Base-by-base conservation (phyloP, 202 grass and related monocot genomes). In the Carex sylvatica region DNA sequence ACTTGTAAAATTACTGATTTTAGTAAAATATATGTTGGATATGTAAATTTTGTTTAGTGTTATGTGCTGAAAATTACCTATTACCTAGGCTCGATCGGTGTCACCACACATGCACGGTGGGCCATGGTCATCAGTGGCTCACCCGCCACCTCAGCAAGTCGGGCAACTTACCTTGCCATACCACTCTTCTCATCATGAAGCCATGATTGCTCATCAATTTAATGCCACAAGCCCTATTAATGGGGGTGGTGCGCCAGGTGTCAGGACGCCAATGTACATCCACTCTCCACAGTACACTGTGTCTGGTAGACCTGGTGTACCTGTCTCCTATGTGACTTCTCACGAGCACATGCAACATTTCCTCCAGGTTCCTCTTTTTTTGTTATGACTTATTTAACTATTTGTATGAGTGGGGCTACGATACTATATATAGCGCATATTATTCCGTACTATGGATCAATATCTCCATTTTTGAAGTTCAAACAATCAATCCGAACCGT, bases 231-330 rank as follows among this genome's bases (percentile, higher is more conserved):
- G 80, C 20, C 80, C 59, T 75, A 59, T 84, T 61, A 12, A 60
- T 18, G 61, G 56, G 9, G 63, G 87, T 30, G 85, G 86, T 91
- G 79, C 63, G 83, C 89, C 91, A 52, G 80, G 80, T 74, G 10
- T 91, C 15, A 86, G 89, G 9, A 83, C 88, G 0, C 85, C 95
- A 31, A 52, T 93, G 87, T 94, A 91, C 82, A 91, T 98, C 83
- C 90, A 91, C 73, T 70, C 90, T 84, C 89, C 95, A 51, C 95
- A 95, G 65, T 98, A 88, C 88, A 61, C 76, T 28, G 83, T 94
- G 71, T 82, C 90, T 75, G 84, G 87, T 55, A 88, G 28, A 68
- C 95, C 88, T 73, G 92, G 90, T 70, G 73, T 82, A 28, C 63
- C 80, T 8, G 9, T 94, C 18, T 60, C 92, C 71, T 98, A 86